Percentiles rank a stretch among this genome's conserved stretches.
Conservation (phyloP, 805 yeast species). For the Metschnikowia similis region DNA sequence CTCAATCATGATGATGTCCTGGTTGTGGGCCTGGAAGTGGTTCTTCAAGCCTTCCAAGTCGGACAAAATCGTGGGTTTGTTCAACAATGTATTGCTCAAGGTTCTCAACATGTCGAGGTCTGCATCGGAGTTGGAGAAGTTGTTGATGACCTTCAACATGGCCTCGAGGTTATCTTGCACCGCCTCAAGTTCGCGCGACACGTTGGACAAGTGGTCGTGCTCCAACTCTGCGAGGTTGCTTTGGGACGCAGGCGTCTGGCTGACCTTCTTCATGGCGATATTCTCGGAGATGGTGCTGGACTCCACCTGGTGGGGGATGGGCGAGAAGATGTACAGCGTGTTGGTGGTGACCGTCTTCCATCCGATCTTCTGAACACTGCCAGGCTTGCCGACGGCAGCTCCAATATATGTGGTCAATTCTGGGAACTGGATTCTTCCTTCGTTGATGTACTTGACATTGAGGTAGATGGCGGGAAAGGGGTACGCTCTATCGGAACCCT, state of each 20-base stretch:
- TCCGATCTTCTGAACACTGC: conserved; percentile 32
- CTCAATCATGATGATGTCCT: conserved; percentile 78
- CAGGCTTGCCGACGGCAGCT: conserved; percentile 61
- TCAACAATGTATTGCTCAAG: conserved; percentile 54
- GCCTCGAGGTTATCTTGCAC: conserved; percentile 46
- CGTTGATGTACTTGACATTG: conserved; percentile 58
- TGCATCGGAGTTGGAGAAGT: conserved; percentile 36
- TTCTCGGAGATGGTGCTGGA: conserved; percentile 52
- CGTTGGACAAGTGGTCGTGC: conserved; percentile 37
- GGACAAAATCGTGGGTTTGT: conserved; percentile 46
- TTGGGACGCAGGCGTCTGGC: conserved; percentile 29
- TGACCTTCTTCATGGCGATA: conserved; percentile 48
- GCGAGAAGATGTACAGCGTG: conserved; percentile 62
- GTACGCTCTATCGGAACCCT: conserved; percentile 62
- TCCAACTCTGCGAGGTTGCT: conserved; percentile 23
- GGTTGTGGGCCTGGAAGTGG: conserved; percentile 66
- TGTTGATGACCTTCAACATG: conserved; percentile 46
- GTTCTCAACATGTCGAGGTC: conserved; percentile 62
- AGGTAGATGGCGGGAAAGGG: conserved; percentile 79
- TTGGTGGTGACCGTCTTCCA: conserved; percentile 34
- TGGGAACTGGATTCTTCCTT: conserved; percentile 48
- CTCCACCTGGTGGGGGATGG: conserved; percentile 62
- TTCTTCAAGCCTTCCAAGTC: conserved; percentile 51
- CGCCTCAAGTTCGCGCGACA: conserved; percentile 42
- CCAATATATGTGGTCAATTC: conserved; percentile 67